phyloP scores from a whole-genome alignment of 139 green algal genomes.

The Yamagishiella unicocca region DNA sequence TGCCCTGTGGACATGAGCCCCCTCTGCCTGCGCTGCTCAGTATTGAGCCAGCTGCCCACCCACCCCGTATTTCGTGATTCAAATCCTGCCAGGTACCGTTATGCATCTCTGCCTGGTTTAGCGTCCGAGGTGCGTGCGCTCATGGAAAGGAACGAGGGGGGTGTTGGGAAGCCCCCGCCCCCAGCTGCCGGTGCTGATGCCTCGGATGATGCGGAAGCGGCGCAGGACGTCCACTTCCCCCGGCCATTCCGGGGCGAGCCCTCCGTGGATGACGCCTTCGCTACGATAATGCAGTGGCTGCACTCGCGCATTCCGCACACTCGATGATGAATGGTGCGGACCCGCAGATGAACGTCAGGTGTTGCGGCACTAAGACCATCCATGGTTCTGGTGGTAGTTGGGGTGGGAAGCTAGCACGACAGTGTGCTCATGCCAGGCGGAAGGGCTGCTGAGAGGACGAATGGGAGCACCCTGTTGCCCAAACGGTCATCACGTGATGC shows the following conservation, averaged over 20 bases:
- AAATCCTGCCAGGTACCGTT: conserved; percentile 32
- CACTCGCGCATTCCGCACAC: conserved; percentile 34
- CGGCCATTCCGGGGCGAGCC: conserved; percentile 42
- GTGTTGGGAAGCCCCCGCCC: background rate
- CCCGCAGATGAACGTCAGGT: no score
- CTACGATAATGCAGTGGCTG: conserved; percentile 49
- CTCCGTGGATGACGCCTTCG: conserved; percentile 34
- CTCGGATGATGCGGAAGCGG: background rate
- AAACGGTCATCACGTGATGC: no score
- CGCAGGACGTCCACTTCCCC: background rate
- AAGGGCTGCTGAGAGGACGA: no score
- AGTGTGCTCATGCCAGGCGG: no score
- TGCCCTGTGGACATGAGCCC: no score
- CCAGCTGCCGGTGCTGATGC: background rate
- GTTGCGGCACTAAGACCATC: no score
- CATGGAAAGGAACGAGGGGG: background rate
- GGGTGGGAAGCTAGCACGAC: no score
- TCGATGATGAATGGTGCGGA: background rate
- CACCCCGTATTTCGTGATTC: no score
- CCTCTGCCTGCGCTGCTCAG: no score
- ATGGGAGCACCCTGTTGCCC: no score
- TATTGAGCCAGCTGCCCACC: no score
- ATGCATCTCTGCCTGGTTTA: conserved; percentile 18
- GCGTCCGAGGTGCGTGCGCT: background rate
- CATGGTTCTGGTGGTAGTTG: no score